A percentile compares a stretch with the other conserved stretches of the same genome.
These are phyloP conservation scores for Oryza coarctata DNA, from an alignment of 176 grass and related monocot species.

Conservation along the genomic window DNA sequence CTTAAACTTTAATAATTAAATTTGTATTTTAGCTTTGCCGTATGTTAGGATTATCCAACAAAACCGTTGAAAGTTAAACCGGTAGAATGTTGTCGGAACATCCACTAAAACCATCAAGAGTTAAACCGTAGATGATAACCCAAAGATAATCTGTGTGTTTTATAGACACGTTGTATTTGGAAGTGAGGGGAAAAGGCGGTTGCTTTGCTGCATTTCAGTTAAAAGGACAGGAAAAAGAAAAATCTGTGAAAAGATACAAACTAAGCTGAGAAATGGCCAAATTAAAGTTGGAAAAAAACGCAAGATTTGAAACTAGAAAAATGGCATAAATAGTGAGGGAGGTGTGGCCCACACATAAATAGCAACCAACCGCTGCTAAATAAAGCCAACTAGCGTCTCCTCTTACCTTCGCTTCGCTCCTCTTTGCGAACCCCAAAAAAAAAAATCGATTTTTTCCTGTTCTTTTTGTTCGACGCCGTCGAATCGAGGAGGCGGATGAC, in stretches of 20 bases:
- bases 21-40: no score
- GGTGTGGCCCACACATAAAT: conserved; percentile 43
- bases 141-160: no score
- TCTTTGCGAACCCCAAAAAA: neutral
- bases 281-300: neutral
- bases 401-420: neutral
- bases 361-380: conserved; percentile 49
- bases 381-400: conserved; percentile 26
- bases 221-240: neutral
- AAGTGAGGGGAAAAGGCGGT: neutral
- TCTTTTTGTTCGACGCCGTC: neutral
- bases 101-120: no score
- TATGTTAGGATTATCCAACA: no score
- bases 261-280: neutral
- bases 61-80: no score
- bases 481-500: conserved; percentile 22
- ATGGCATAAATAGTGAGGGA: neutral
- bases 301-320: neutral
- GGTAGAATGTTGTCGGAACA: no score
- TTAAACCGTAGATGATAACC: no score
- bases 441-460: neutral
- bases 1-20: no score
- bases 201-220: neutral
- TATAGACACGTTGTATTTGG: neutral
- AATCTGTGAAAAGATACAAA: neutral